Evolutionary conservation across 2,329 filamentous ascomycete genomes (phyloP).

Genomic region (Cryoendolithus antarcticus): DNA sequence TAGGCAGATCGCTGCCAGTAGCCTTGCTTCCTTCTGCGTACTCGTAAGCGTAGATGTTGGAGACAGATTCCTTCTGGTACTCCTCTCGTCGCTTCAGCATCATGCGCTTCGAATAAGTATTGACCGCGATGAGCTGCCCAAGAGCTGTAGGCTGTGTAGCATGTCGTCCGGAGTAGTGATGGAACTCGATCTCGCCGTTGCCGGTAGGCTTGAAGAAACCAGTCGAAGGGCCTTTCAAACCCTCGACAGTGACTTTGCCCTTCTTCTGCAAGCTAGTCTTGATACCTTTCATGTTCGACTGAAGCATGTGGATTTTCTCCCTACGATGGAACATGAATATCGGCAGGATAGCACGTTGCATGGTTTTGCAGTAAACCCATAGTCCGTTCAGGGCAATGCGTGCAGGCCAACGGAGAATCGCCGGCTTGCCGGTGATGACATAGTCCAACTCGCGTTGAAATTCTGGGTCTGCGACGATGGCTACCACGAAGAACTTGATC

Average conservation of each 20-base stretch:
- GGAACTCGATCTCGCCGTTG: constrained; percentile 22
- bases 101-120: constrained; percentile 37
- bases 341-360: constrained; percentile 33
- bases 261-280: constrained; percentile 35
- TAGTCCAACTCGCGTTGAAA: constrained; percentile 39
- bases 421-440: constrained; percentile 26
- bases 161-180: constrained; percentile 25
- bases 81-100: constrained; percentile 33
- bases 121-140: constrained; percentile 32
- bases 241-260: constrained; percentile 33
- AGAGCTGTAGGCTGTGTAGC: constrained; percentile 34
- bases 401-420: constrained; percentile 24
- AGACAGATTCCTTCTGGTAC: constrained; percentile 29
- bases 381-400: constrained; percentile 33
- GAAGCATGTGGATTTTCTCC: constrained; percentile 34
- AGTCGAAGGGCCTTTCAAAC: constrained; percentile 36
- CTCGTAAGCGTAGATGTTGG: constrained; percentile 41
- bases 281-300: constrained; percentile 38
- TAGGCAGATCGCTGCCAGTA: constrained; percentile 27
- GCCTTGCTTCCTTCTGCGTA: constrained; percentile 22
- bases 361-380: constrained; percentile 35
- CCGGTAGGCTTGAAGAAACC: constrained; percentile 33
- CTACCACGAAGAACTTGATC: constrained; percentile 38
- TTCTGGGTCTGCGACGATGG: constrained; percentile 40
- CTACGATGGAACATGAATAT: constrained; percentile 39